Evolutionary conservation across 208 protist species (phyloP), one percentile per base, ranked within the genome.

Genomic region (Trypanosoma cruzi): DNA sequence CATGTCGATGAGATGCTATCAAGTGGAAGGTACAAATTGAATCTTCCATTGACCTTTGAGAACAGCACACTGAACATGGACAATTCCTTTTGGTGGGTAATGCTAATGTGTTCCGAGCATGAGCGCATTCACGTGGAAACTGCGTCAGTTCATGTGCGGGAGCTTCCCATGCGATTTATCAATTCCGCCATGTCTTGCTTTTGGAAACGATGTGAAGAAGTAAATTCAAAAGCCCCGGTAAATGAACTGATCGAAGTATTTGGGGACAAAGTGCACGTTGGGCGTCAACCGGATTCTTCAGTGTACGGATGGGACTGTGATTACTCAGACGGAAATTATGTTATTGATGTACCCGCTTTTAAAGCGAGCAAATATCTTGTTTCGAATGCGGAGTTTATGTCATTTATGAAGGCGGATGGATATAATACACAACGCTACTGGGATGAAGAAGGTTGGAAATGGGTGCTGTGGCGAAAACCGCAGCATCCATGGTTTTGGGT

Each of bases 61-160:
- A 88, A 84, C 75, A 94, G 89, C 68, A 94, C 86, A 57, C 61
- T 76, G 49, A 93, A 86, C 62, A 74, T 83, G 53, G 82, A 82
- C 58, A 94, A 93, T 68, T 81, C 83, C 5, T 94, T 96, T 57
- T 96, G 86, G 88, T 97, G 90, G 90, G 77, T 96, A 48, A 91
- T 98, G 73, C 64, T 97, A 49, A 98, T 99, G 96, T 82, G 88
- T n/a, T 85, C 96, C 57, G 97, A 99, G 82, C 98, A 99, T 76
- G 94, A 99, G 75, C 84, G 96, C 60, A 99, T 99, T 66, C 98
- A 99, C 75, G 73, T 99, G 18, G 97, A 99, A 81, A 99, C 98
- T 13, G 95, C 93, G 48, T 97, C 93, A 10, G 95, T 99, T 54
- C 91, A 99, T 63, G 89, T 99, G 22, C 93, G 98, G 26, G 91